These are phyloP conservation scores for Entonaema liquescens DNA, from an alignment of 495 filamentous ascomycete genomes.

Conservation along the genomic window DNA sequence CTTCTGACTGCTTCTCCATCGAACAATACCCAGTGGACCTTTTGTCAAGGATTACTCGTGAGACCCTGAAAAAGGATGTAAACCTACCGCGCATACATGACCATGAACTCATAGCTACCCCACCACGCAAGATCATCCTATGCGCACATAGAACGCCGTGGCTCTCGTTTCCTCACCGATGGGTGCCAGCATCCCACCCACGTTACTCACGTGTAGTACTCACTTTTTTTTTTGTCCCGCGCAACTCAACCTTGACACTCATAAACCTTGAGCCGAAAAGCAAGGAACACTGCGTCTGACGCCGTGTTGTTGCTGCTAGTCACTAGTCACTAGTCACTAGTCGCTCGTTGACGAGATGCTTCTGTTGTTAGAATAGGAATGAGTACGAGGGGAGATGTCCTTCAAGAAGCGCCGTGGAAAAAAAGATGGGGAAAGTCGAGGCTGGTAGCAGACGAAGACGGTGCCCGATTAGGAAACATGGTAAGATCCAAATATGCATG, in stretches of 20 bases:
- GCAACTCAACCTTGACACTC: slow-evolving; percentile 16
- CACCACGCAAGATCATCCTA: slow-evolving; percentile 36
- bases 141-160: slow-evolving; percentile 32
- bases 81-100: slow-evolving; percentile 5
- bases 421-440: slow-evolving; percentile 36
- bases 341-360: slow-evolving; percentile 14
- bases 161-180: slow-evolving; percentile 43
- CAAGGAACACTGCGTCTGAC: slow-evolving; percentile 27
- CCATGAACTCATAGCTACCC: slow-evolving; percentile 29
- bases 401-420: slow-evolving; percentile 16
- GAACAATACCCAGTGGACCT: slow-evolving; percentile 18
- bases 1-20: slow-evolving; percentile 32
- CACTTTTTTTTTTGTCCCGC: slow-evolving; percentile 16
- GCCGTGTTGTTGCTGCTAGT: slow-evolving; percentile 26
- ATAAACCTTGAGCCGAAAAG: slow-evolving; percentile 16
- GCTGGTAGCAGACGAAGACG: slow-evolving; percentile 35
- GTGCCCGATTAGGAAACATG: slow-evolving; percentile 33
- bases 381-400: slow-evolving; percentile 21
- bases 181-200: slow-evolving; percentile 38
- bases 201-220: slow-evolving; percentile 37
- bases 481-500: slow-evolving; percentile 29
- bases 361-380: slow-evolving; percentile 33
- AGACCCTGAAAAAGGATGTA: slow-evolving; percentile 9
- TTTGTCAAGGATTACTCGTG: slow-evolving; percentile 8
- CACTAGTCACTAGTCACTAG: background rate